Evolutionary conservation across 164 flowering plant genomes (phyloP).

Genomic region (Magnolia changhungtana): DNA sequence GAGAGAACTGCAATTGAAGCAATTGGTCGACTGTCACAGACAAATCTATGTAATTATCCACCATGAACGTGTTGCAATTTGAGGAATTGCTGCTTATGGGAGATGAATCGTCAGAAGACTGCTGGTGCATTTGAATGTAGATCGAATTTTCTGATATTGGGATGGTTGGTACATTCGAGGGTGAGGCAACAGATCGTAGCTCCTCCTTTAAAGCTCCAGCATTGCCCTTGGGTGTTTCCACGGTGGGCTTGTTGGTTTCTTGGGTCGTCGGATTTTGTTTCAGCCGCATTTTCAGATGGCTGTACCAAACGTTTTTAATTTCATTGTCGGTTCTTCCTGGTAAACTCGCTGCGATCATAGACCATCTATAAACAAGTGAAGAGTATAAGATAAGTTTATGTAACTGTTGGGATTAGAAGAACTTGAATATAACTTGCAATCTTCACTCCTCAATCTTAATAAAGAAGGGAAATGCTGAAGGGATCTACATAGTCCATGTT

Average conservation of each 20-base stretch:
- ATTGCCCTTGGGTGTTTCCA: neutral
- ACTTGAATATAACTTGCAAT: too few species aligned
- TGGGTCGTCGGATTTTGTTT: slow-evolving; percentile 1
- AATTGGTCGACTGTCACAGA: neutral
- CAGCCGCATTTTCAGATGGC: slow-evolving; percentile 43
- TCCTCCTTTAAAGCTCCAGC: neutral
- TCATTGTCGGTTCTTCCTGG: slow-evolving; percentile 63
- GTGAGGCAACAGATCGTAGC: neutral
- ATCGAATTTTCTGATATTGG: neutral
- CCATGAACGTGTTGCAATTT: neutral
- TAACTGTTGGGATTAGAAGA: too few species aligned
- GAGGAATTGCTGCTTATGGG: neutral
- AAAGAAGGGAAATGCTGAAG: too few species aligned
- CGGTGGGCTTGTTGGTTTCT: neutral
- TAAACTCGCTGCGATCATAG: slow-evolving; percentile 47
- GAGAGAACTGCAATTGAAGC: neutral
- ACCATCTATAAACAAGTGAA: slow-evolving; percentile 31
- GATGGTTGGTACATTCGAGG: too few species aligned
- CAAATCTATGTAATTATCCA: neutral
- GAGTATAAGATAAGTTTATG: neutral
- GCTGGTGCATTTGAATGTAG: neutral
- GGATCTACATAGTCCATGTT: too few species aligned
- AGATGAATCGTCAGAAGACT: neutral
- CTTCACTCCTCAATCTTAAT: too few species aligned
- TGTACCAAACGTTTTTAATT: slow-evolving; percentile 61